phyloP scores from a whole-genome alignment of 75 land plant genomes.

The Sequoiadendron giganteum region DNA sequence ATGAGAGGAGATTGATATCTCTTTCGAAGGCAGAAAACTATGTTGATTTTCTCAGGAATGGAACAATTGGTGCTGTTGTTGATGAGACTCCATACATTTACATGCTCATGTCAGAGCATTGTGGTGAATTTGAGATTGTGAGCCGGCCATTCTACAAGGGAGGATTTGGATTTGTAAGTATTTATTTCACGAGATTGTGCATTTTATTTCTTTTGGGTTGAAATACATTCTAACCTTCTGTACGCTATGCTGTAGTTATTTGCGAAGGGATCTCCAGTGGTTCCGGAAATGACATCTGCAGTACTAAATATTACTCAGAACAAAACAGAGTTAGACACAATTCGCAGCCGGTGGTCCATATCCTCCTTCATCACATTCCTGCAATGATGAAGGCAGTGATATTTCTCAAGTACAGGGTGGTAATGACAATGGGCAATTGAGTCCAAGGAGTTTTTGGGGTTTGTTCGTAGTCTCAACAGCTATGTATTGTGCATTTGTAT shows the following conservation, averaged over 20 bases:
- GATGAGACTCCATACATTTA: too few relatives aligned
- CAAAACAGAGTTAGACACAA: not conserved
- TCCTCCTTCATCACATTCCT: not conserved
- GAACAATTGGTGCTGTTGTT: not conserved
- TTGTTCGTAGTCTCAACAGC: not conserved
- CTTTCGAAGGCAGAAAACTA: not conserved
- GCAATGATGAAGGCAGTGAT: not conserved
- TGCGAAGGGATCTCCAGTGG: not conserved
- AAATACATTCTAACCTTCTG: not conserved
- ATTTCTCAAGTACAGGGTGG: not conserved
- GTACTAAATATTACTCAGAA: not conserved
- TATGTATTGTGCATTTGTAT: not conserved
- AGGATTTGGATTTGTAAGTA: too few relatives aligned
- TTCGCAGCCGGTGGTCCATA: not conserved
- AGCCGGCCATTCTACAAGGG: too few relatives aligned
- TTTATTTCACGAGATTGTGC: not conserved
- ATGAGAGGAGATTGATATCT: not conserved
- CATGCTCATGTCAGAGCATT: too few relatives aligned
- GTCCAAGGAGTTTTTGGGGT: not conserved
- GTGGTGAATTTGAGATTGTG: too few relatives aligned
- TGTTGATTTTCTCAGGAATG: not conserved
- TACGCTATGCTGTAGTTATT: not conserved
- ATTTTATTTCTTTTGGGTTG: not conserved
- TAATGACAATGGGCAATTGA: not conserved
- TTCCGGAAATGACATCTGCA: not conserved